Percentiles rank a stretch among this genome's conserved stretches.
Conservation (phyloP, 169 alveolate genomes). For the Besnoitia besnoiti region DNA sequence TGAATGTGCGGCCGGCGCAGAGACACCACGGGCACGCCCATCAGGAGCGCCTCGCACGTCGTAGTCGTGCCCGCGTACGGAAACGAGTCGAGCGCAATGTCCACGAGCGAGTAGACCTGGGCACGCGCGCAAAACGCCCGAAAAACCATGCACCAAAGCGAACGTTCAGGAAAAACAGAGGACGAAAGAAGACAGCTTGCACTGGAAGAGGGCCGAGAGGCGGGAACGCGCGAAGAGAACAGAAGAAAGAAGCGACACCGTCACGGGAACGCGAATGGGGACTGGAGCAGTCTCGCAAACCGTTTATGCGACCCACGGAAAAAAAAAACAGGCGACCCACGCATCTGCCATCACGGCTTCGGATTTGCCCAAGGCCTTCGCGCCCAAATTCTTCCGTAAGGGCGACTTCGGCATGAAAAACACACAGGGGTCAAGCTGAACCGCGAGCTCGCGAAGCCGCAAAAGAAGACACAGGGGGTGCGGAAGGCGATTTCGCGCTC, state of each 20-base stretch:
- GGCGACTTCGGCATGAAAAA: too few relatives aligned
- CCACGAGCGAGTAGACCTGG: constrained; percentile 68
- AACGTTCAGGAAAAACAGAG: not conserved
- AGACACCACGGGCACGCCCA: constrained; percentile 83
- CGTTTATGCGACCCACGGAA: too few relatives aligned
- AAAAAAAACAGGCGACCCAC: too few relatives aligned
- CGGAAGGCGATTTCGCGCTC: too few relatives aligned
- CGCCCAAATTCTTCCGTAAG: too few relatives aligned
- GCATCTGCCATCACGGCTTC: too few relatives aligned
- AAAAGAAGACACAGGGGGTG: not conserved
- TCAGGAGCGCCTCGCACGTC: constrained; percentile 77
- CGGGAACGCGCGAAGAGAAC: not conserved
- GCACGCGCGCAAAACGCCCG: not conserved
- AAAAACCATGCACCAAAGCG: not conserved
- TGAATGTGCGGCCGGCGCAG: constrained; percentile 72
- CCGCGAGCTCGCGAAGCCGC: not conserved
- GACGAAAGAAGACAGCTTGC: too few relatives aligned
- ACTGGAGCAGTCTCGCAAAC: not conserved
- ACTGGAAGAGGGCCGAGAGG: too few relatives aligned
- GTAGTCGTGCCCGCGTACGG: constrained; percentile 85
- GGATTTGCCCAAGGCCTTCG: too few relatives aligned
- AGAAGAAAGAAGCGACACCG: not conserved
- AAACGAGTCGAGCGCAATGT: constrained; percentile 78
- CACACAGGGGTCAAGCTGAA: too few relatives aligned
- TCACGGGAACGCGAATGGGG: not conserved